phyloP scores from a whole-genome alignment of 345 rosid species.

The Pistacia vera region DNA sequence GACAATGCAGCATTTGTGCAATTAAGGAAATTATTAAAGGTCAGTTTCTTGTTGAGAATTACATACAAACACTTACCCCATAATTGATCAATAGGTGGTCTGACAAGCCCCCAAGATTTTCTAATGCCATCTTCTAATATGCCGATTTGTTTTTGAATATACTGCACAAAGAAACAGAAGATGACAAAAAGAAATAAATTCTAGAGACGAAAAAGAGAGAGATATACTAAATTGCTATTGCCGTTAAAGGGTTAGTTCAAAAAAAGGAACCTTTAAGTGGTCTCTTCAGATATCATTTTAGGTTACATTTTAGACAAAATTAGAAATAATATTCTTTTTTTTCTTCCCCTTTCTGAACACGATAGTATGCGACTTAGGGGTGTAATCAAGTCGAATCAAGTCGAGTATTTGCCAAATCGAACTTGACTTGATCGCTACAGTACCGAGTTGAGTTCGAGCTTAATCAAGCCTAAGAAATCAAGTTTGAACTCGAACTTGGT shows the following conservation, averaged over 20 bases:
- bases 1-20: background rate
- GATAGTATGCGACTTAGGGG: no score
- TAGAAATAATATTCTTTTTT: no score
- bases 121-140: constrained; percentile 74
- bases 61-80: constrained; percentile 31
- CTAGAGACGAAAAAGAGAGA: background rate
- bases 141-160: constrained; percentile 71
- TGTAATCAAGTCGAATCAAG: no score
- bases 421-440: no score
- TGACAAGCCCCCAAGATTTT: constrained; percentile 66
- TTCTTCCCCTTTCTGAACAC: no score
- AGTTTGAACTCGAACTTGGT: no score
- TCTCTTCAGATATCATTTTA: background rate
- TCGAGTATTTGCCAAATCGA: no score
- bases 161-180: constrained; percentile 50
- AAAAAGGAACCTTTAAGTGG: background rate
- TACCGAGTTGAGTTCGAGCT: no score
- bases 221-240: no score
- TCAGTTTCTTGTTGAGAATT: constrained; percentile 12
- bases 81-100: constrained; percentile 38
- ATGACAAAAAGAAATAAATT: constrained; percentile 8
- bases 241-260: background rate
- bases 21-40: constrained; percentile 3
- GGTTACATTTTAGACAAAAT: no score
- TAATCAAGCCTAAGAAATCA: no score